Percentiles rank a stretch among this genome's conserved stretches.
phyloP scores from a whole-genome alignment of 2,329 filamentous ascomycete species.

The Paecilomyces sp. region DNA sequence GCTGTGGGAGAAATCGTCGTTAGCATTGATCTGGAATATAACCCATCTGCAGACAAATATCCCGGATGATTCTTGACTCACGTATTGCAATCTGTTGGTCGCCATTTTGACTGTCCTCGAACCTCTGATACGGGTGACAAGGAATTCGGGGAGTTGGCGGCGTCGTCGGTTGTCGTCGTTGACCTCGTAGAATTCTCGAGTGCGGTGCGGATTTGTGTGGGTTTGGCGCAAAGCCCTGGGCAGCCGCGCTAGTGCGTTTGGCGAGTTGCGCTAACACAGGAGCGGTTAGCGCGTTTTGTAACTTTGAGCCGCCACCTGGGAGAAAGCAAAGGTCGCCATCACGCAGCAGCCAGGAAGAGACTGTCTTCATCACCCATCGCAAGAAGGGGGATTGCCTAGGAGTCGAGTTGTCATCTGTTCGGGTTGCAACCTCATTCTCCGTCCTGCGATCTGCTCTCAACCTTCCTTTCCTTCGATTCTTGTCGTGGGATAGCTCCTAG shows the following conservation, averaged over 20 bases:
- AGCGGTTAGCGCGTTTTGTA: constrained; percentile 13
- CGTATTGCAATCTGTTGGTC: constrained; percentile 47
- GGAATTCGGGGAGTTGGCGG: constrained; percentile 33
- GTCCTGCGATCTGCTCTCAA: constrained; percentile 2
- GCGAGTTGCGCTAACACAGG: constrained; percentile 27
- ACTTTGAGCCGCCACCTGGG: constrained; percentile 27
- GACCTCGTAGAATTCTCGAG: constrained; percentile 33
- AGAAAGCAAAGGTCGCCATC: constrained; percentile 4
- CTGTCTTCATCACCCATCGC: constrained; percentile 12
- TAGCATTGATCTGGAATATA: constrained; percentile 11
- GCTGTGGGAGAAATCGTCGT: constrained; percentile 39
- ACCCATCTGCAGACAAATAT: background rate
- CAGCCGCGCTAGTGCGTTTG: constrained; percentile 29
- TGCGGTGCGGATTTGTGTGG: constrained; percentile 37
- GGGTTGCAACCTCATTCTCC: constrained; percentile 7
- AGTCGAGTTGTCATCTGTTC: constrained; percentile 11
- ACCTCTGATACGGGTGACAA: constrained; percentile 30
- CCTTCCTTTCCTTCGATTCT: background rate
- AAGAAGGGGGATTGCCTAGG: constrained; percentile 18
- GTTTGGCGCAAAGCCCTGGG: constrained; percentile 31
- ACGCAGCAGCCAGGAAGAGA: background rate
- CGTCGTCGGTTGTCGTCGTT: constrained; percentile 37
- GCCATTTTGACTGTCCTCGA: constrained; percentile 44
- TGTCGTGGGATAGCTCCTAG: constrained; percentile 11
- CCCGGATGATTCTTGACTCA: constrained; percentile 18